Percentiles rank a stretch among this genome's conserved stretches.
phyloP scores from a whole-genome alignment of 2,329 filamentous ascomycete species.

The Diplodia seriata region DNA sequence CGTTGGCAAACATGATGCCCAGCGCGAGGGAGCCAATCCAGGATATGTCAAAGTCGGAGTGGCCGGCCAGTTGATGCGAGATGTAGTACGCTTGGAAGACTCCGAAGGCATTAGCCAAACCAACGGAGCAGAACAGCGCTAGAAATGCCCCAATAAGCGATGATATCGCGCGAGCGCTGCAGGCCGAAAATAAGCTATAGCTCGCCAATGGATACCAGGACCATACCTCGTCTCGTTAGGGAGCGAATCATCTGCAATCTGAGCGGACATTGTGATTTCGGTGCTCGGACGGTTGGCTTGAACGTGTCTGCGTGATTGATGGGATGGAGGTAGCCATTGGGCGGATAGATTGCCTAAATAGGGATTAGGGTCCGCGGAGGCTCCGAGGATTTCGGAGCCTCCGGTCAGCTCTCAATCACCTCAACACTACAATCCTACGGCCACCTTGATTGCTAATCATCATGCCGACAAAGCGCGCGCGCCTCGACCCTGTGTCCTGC shows the following conservation, averaged over 20 bases:
- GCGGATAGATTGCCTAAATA: conserved; percentile 12
- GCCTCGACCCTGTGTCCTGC: conserved; percentile 28
- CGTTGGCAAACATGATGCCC: background rate
- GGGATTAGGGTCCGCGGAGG: background rate
- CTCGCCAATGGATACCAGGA: too few species aligned
- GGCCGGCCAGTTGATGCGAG: conserved; percentile 36
- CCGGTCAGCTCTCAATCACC: background rate
- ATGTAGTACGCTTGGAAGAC: conserved; percentile 47
- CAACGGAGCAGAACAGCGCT: conserved; percentile 5
- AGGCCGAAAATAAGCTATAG: background rate
- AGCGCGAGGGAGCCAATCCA: conserved; percentile 9
- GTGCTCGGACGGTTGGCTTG: background rate
- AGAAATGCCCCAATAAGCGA: background rate
- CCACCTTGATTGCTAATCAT: background rate
- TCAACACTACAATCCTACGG: background rate
- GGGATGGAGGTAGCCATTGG: background rate
- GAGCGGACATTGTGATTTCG: background rate
- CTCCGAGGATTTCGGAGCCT: background rate
- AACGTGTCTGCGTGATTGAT: background rate
- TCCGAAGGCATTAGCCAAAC: conserved; percentile 37
- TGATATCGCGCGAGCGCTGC: background rate
- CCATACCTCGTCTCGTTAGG: background rate
- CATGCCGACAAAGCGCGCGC: background rate
- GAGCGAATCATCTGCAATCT: background rate
- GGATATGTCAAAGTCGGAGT: background rate